Evolutionary conservation across 2,329 filamentous ascomycete species (phyloP).

Genomic region (Pestalotiopsis sp.): DNA sequence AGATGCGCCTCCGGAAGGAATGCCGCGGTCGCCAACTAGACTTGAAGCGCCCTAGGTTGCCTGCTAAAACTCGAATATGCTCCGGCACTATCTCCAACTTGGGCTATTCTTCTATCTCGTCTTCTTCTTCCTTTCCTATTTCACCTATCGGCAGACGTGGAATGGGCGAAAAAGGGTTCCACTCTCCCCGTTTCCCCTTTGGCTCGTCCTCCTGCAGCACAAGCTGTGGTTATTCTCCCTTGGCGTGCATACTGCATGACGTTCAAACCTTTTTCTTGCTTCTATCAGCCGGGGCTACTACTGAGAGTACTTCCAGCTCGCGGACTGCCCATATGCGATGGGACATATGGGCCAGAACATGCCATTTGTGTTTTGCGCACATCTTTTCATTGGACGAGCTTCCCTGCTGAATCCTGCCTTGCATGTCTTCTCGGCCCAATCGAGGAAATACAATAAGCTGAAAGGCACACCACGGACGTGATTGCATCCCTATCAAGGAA

Average conservation of each 20-base stretch:
- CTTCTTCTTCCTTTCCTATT: not conserved
- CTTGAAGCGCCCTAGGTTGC: not conserved
- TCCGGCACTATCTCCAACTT: constrained; percentile 3
- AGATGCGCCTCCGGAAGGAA: not conserved
- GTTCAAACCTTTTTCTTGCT: not conserved
- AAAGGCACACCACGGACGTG: not conserved
- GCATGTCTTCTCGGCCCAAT: not conserved
- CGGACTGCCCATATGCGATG: not conserved
- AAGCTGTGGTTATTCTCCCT: not conserved
- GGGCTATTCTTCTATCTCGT: not conserved
- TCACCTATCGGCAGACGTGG: not conserved
- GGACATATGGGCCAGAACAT: not conserved
- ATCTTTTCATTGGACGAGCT: not conserved
- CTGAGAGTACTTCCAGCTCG: not conserved
- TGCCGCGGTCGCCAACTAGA: not conserved
- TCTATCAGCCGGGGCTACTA: not conserved
- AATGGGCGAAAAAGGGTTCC: not conserved
- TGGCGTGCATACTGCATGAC: constrained; percentile 3
- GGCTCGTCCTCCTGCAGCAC: not conserved
- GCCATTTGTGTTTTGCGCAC: constrained; percentile 3
- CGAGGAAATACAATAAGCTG: not conserved
- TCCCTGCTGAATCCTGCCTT: not conserved
- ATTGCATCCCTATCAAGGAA: not conserved
- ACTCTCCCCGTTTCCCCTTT: not conserved
- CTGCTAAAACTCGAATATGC: constrained; percentile 1